These are phyloP conservation scores for Lentinula detonsa DNA, from an alignment of 768 basidiomycete genomes.

Conservation along the genomic window DNA sequence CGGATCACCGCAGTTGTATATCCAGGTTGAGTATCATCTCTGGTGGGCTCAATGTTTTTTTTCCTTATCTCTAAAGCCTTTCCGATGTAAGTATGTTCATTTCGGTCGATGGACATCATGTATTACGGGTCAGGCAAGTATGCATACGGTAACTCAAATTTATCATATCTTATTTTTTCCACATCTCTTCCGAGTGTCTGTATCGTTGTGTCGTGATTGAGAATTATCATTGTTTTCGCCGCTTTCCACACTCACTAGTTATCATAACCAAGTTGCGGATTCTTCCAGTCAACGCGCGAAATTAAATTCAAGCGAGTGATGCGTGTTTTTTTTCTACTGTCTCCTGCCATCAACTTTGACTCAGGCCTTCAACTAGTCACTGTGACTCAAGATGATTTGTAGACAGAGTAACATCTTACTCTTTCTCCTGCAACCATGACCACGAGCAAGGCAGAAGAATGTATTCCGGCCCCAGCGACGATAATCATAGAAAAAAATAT, in stretches of 20 bases:
- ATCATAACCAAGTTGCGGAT: too few relatives aligned
- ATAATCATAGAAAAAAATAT: too few relatives aligned
- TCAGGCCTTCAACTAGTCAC: too few relatives aligned
- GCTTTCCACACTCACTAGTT: too few relatives aligned
- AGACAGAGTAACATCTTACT: too few relatives aligned
- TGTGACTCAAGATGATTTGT: too few relatives aligned
- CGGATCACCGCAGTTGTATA: conserved; percentile 1
- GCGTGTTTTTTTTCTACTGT: neutral
- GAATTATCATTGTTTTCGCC: neutral
- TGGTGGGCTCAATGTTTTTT: conserved; percentile 1
- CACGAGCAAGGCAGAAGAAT: too few relatives aligned
- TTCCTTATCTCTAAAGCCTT: neutral
- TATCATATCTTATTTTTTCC: neutral
- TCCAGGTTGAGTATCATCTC: conserved; percentile 6
- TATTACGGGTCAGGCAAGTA: conserved; percentile 6
- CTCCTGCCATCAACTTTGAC: too few relatives aligned
- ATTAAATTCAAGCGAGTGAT: neutral
- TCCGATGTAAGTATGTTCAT: conserved; percentile 7
- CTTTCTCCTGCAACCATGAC: too few relatives aligned
- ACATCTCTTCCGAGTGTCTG: neutral
- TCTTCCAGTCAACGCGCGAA: too few relatives aligned
- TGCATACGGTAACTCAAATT: conserved; percentile 5
- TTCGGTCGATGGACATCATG: conserved; percentile 5
- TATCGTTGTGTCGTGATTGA: neutral
- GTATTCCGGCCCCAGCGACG: too few relatives aligned